Evolutionary conservation across 768 basidiomycete species (phyloP), one percentile per base, ranked within the genome.

Genomic region (Xerocomellus chrysenteron): DNA sequence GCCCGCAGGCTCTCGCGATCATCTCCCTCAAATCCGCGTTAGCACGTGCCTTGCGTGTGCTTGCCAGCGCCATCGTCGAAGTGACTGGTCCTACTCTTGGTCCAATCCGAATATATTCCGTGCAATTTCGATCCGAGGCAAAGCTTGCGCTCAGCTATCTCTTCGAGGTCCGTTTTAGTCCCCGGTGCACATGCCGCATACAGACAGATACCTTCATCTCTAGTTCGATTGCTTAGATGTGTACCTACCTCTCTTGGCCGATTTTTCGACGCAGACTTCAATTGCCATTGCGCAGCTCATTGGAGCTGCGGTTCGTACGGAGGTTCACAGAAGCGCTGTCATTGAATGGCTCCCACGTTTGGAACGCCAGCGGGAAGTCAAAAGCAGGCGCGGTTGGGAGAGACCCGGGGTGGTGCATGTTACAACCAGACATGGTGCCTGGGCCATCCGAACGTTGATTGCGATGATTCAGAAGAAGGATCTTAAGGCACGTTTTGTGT

Each of bases 331-430:
- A 21, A 65, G 67, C 2, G 72, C 75, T 2, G 73, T 90, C 16
- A 71, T 81, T 0, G 81, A 83, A 24, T 91, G 89, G 89, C 64
- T 83, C 0, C 89, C 87, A 8, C 79, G 74, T 0, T 62, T 68
- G 0, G 86, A 89, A 21, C 74, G 87, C 21, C 65, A 75, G 40
- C 79, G 76, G 57, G 84, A 85, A 50, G 73, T 78, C 26, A 85
- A 80, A 59, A 77, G 77, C 3, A 82, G 82, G 56, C 78, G 90
- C 1, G 87, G 89, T 4, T 92, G 90, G 90, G 90, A 92, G 72
- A 86, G 84, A 65, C 73, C 79, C 0, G 76, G 79, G 0, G 62
- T 75, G 1, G 68, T 68, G 14, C 70, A 71, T 26, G 72, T 74
- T 4, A 74, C 70, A 12, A 73, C 78, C 2, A 74, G 74, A 35